Evolutionary conservation across 768 basidiomycete species (phyloP), one percentile per base, ranked within the genome.

Genomic region (Boletus vermiculosoides): DNA sequence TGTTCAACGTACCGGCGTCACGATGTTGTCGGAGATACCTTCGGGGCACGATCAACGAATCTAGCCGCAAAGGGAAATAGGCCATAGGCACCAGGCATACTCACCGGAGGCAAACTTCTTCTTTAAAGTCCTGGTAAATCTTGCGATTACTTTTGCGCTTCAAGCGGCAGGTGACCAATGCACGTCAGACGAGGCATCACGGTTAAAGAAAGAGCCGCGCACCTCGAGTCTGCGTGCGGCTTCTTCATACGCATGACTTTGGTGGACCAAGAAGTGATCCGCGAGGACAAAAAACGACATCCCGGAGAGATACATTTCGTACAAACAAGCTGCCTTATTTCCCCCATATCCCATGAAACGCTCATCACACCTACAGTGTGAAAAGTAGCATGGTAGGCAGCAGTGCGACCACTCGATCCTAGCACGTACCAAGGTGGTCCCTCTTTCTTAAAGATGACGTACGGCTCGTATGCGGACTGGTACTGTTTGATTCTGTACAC

Each of bases 271-370:
- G 65, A 94, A 95, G 71, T 95, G 91, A 69, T 94, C 91, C 12
- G 87, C 77, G 13, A 94, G 80, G 28, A 95, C 90, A 67, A 87
- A 91, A 72, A 85, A 94, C 23, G 85, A 85, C 39, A 93, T 81
- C 3, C 93, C 93, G 13, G 90, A 86, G 8, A 95, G 76, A 73
- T 92, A 92, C 83, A 95, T 90, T 70, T 93, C 93, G 67, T 88
- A 94, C 37, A 94, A 78, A 67, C 93, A 94, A 11, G 94, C 92
- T 2, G 93, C 93, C 71, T 95, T 95, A 77, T 95, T 95, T 2
- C 86, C 91, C 5, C 93, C 93, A 69, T 94, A 94, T 2, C 93
- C 93, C 45, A 93, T 80, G 66, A 95, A 95, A 34, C 92, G 83
- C 68, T 94, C 92, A 64, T 94, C 92, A 65, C 92, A 94, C 91